phyloP scores from a whole-genome alignment of 2,329 filamentous ascomycete genomes.

The Fusarium sp. region DNA sequence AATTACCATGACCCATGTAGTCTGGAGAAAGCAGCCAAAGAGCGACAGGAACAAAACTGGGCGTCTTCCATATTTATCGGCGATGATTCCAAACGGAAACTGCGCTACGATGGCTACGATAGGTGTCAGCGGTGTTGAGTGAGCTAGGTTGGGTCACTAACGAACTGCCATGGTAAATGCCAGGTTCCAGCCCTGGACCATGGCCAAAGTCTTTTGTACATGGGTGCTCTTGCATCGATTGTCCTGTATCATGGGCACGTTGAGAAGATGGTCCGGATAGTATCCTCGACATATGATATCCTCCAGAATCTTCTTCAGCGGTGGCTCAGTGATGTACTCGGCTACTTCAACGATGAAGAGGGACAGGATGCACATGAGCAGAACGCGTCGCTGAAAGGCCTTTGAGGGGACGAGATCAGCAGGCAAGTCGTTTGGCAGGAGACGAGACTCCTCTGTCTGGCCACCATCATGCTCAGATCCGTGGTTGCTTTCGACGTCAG shows the following conservation, averaged over 20 bases:
- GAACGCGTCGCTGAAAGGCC: conserved; percentile 49
- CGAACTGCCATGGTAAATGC: conserved; percentile 65
- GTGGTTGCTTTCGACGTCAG: conserved; percentile 29
- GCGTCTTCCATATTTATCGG: conserved; percentile 63
- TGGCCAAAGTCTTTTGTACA: conserved; percentile 68
- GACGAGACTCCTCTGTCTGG: conserved; percentile 38
- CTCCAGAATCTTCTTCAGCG: conserved; percentile 67
- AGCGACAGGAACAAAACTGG: conserved; percentile 58
- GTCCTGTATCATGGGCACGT: conserved; percentile 52
- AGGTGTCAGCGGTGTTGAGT: conserved; percentile 3
- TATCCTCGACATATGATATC: conserved; percentile 67
- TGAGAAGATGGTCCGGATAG: conserved; percentile 59
- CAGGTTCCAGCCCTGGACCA: conserved; percentile 64
- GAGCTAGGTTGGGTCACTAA: conserved; percentile 41
- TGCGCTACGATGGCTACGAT: conserved; percentile 59
- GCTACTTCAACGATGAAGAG: conserved; percentile 63
- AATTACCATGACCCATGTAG: conserved; percentile 50
- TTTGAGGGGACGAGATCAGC: conserved; percentile 41
- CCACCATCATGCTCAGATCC: conserved; percentile 10
- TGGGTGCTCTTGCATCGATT: conserved; percentile 64
- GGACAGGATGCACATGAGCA: conserved; percentile 55
- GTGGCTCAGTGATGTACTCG: conserved; percentile 57
- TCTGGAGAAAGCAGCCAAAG: conserved; percentile 51
- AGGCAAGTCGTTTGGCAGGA: conserved; percentile 42
- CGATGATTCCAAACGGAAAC: conserved; percentile 64